Evolutionary conservation across 176 grass and related monocot genomes (phyloP).

Genomic region (Dactylis glomerata): DNA sequence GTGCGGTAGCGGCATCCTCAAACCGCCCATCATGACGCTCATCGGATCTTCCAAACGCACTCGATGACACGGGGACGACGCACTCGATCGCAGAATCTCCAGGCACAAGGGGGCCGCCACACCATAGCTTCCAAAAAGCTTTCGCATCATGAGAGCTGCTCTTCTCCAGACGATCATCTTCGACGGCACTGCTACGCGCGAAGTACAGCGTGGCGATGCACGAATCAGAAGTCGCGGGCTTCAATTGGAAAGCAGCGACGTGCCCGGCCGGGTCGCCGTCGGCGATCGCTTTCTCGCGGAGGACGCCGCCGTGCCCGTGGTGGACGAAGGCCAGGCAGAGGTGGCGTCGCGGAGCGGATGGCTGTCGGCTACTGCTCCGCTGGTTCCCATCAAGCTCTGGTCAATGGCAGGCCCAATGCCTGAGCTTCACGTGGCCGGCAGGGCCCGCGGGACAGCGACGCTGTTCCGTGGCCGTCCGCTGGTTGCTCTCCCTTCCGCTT

Average conservation of each 20-base stretch:
- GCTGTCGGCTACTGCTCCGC: conserved; percentile 3
- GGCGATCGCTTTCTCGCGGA: not conserved
- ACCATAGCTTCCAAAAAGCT: not conserved
- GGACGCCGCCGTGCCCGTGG: not conserved
- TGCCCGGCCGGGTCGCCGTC: not conserved
- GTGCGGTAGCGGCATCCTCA: not conserved
- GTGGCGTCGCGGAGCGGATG: conserved; percentile 13
- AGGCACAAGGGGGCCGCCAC: not conserved
- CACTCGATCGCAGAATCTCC: not conserved
- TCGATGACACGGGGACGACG: not conserved
- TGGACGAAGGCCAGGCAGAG: conserved; percentile 21
- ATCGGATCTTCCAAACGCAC: not conserved
- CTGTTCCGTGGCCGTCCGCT: conserved; percentile 14
- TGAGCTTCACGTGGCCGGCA: conserved; percentile 30
- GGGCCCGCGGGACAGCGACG: conserved; percentile 31
- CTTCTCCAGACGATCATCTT: not conserved
- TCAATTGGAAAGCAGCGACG: not conserved
- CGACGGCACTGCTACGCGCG: not conserved
- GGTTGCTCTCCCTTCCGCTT: not conserved
- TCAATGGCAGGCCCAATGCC: conserved; percentile 32
- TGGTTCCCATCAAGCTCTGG: not conserved
- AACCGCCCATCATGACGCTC: conserved; percentile 13
- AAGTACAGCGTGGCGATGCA: not conserved
- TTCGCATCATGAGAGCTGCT: not conserved
- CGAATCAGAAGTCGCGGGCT: not conserved